These are phyloP conservation scores for Eucalyptus cloeziana DNA, from an alignment of 345 rosid genomes.

Conservation along the genomic window DNA sequence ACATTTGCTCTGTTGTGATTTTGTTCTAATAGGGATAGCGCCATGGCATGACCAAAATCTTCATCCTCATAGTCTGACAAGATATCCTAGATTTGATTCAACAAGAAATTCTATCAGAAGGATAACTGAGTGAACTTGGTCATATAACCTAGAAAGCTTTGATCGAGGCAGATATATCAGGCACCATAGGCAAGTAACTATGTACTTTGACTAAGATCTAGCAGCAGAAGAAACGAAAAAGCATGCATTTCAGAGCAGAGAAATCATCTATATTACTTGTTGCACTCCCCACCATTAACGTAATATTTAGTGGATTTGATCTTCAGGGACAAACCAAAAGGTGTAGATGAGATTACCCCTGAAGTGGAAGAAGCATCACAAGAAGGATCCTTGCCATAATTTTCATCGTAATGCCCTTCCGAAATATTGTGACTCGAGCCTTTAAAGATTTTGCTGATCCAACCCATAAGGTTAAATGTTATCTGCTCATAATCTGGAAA, in stretches of 20 bases:
- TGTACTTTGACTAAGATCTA: background rate
- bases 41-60: slow-evolving; percentile 73
- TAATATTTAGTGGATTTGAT: background rate
- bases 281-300: background rate
- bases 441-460: slow-evolving; percentile 82
- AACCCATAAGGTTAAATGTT: slow-evolving; percentile 46
- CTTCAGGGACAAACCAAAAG: background rate
- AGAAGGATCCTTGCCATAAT: slow-evolving; percentile 26
- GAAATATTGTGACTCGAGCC: slow-evolving; percentile 45
- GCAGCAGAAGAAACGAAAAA: background rate
- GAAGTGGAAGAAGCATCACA: slow-evolving; percentile 48
- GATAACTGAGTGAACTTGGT: background rate
- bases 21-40: slow-evolving; percentile 63
- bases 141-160: background rate
- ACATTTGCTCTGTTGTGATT: slow-evolving; percentile 19
- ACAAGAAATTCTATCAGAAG: background rate
- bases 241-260: background rate
- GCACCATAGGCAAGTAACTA: background rate
- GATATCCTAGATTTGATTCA: slow-evolving; percentile 25
- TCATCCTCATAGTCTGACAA: slow-evolving; percentile 49
- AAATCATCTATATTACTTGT: background rate
- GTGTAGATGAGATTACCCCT: slow-evolving; percentile 30
- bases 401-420: slow-evolving; percentile 34
- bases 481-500: slow-evolving; percentile 36
- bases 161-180: background rate